Evolutionary conservation across 1,284 basidiomycete species (phyloP).

Genomic region (Sporisorium reilianum): DNA sequence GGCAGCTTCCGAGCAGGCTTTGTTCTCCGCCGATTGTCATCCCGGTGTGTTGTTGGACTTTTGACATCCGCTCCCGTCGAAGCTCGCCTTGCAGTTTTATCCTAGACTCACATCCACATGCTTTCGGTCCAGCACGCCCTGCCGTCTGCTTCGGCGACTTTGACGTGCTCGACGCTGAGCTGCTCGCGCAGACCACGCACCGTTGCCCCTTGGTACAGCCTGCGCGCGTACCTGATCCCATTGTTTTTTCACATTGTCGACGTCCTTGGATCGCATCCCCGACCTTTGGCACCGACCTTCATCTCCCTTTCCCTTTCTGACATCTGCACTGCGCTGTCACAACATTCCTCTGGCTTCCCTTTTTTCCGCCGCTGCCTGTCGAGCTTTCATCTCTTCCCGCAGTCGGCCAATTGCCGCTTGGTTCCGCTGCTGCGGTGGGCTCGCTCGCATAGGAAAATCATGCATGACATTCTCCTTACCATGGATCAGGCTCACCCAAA

Average conservation of each 20-base stretch:
- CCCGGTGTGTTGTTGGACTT: slow-evolving; percentile 2
- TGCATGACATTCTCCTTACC: slow-evolving; percentile 42
- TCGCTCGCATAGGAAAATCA: slow-evolving; percentile 27
- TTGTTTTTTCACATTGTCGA: neutral
- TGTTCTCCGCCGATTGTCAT: slow-evolving; percentile 4
- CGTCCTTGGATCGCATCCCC: neutral
- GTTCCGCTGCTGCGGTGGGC: slow-evolving; percentile 10
- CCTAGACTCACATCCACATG: slow-evolving; percentile 9
- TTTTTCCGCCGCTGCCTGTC: slow-evolving; percentile 20
- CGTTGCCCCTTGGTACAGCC: neutral
- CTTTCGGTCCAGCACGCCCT: neutral
- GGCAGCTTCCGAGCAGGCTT: neutral
- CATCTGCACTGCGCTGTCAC: neutral
- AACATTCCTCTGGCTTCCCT: neutral
- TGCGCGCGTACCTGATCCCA: neutral
- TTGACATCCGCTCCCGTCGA: slow-evolving; percentile 17
- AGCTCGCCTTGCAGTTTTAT: slow-evolving; percentile 32
- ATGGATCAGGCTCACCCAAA: slow-evolving; percentile 20
- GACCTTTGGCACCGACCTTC: neutral
- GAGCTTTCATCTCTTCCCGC: neutral
- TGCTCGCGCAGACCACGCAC: neutral
- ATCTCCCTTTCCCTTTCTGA: slow-evolving; percentile 8
- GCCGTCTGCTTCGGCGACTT: slow-evolving; percentile 7
- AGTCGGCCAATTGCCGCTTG: slow-evolving; percentile 5
- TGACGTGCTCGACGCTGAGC: neutral